Evolutionary conservation across 2,329 filamentous ascomycete genomes (phyloP), one percentile per base, ranked within the genome.

Genomic region (Colletotrichum tropicicola): DNA sequence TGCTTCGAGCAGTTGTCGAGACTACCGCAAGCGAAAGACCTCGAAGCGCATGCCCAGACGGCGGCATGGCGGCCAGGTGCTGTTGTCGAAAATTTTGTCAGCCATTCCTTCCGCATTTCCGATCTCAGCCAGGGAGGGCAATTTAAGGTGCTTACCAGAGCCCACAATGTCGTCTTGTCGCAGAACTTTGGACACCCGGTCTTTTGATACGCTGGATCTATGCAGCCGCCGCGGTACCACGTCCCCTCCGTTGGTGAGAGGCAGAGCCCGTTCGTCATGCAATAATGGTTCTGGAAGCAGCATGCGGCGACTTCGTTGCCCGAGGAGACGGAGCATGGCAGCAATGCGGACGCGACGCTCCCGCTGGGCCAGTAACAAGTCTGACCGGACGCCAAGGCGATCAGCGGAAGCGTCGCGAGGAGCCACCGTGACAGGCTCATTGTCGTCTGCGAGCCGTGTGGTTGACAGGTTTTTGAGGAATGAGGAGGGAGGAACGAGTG

Each of bases 221-320:
- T 66, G 15, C 64, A 66, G 2, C 39, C 60, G 8, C 64, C 59
- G 3, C 64, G 64, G 35, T 66, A 66, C 53, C 62, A 64, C 6
- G 47, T 66, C 12, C 49, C 21, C 21, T 64, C 60, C 13, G 17
- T 59, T 13, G 62, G 56, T 17, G 59, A 64, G 10, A 64, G 56
- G n/a, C 64, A 66, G n/a, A 59, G 49, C 5, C 64, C 64, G 60
- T 66, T 66, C 43, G 43, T 55, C 59, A 59, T 64, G 37, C 64
- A 66, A 6, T 66, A 66, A 5, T 65, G 35, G 8, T 32, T 58
- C 41, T 17, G 21, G 25, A 59, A 65, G n/a, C 64, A 66, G 48
- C 64, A 66, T 21, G 59, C 39, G 3, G 58, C 59, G 43, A 30
- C 53, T 17, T 49, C 59, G 19, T 62, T 61, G 23, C 57, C 61